Percentiles rank a stretch among this genome's conserved stretches.
These are phyloP conservation scores for Naganishia vaughanmartiniae DNA, from an alignment of 768 basidiomycete genomes.

Conservation along the genomic window DNA sequence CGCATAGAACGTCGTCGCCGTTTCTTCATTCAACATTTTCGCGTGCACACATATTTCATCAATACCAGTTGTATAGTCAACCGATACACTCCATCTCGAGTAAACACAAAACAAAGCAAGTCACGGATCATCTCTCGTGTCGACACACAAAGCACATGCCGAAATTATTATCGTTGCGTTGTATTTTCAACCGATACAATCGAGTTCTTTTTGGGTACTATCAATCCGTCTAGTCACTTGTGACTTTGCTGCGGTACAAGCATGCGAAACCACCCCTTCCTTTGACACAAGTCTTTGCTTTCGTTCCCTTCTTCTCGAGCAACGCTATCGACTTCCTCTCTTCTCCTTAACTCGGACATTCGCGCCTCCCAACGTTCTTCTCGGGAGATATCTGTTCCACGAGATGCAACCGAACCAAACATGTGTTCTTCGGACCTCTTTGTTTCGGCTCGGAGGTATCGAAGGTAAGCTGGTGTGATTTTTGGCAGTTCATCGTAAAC, in stretches of 20 bases:
- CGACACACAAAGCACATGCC: neutral
- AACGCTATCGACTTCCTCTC: neutral
- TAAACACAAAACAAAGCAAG: neutral
- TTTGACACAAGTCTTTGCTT: neutral
- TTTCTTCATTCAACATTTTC: slow-evolving; percentile 9
- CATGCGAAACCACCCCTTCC: neutral
- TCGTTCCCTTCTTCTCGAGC: neutral
- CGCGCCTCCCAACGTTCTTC: slow-evolving; percentile 20
- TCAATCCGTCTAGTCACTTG: neutral
- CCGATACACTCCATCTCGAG: slow-evolving; percentile 12
- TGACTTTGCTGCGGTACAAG: neutral
- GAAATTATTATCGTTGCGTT: slow-evolving; percentile 1
- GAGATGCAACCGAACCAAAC: slow-evolving; percentile 16
- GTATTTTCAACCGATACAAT: slow-evolving; percentile 26
- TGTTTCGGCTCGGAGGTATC: slow-evolving; percentile 10
- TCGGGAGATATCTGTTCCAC: slow-evolving; percentile 11
- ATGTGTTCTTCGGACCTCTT: slow-evolving; percentile 11
- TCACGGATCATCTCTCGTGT: neutral
- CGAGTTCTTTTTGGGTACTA: neutral
- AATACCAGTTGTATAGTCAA: slow-evolving; percentile 27
- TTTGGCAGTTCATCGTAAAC: slow-evolving; percentile 3
- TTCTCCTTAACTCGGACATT: slow-evolving; percentile 3
- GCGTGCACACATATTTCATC: neutral
- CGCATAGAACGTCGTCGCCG: neutral
- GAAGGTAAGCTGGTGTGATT: slow-evolving; percentile 19